Conservation (phyloP, 306 rosid genomes). For the Betula pendula region DNA sequence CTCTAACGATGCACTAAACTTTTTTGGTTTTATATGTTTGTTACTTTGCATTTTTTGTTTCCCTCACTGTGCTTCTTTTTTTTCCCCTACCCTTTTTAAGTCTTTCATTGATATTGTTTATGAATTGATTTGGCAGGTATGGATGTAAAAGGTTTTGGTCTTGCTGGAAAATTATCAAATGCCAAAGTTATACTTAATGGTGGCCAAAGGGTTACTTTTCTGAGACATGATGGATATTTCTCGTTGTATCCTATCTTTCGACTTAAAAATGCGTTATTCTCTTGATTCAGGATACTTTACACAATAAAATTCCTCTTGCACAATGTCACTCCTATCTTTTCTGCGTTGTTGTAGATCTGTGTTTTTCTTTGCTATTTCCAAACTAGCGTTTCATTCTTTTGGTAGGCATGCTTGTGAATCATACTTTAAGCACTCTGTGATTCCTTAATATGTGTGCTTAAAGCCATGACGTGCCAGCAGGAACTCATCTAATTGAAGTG, state of each 20-base stretch:
- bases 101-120: background rate
- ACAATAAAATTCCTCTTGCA: background rate
- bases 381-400: background rate
- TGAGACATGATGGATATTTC: slow-evolving; percentile 95
- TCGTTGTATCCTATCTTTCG: slow-evolving; percentile 83
- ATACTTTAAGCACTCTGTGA: slow-evolving; percentile 18
- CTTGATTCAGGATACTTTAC: slow-evolving; percentile 14
- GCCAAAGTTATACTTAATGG: slow-evolving; percentile 89
- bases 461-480: slow-evolving; percentile 92
- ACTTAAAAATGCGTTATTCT: background rate
- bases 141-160: slow-evolving; percentile 58
- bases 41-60: background rate
- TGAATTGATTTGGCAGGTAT: slow-evolving; percentile 51
- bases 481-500: slow-evolving; percentile 98
- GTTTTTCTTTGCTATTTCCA: background rate
- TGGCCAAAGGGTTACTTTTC: slow-evolving; percentile 84
- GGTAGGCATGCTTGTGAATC: slow-evolving; percentile 7
- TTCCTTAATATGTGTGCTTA: slow-evolving; percentile 57
- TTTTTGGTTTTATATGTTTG: background rate
- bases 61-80: background rate
- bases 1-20: background rate
- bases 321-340: slow-evolving; percentile 10
- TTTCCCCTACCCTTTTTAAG: background rate
- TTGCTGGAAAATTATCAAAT: slow-evolving; percentile 72
- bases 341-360: background rate